Evolutionary conservation across 225 moss, liverwort and hornwort species (phyloP), one percentile per base, ranked within the genome.

Genomic region (Physcomitrium patens): DNA sequence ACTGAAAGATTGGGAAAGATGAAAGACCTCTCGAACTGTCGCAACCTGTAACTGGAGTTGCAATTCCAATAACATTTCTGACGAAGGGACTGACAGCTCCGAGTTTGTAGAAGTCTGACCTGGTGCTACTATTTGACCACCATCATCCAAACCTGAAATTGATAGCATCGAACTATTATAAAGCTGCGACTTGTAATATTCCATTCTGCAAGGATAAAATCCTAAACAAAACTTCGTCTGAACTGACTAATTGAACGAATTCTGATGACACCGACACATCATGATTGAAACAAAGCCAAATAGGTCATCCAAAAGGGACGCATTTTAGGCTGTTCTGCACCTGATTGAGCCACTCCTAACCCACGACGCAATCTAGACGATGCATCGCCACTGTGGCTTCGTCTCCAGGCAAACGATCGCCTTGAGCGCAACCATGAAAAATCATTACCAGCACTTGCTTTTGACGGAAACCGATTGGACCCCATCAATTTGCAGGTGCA

Each of bases 11-110:
- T 55, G 54, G 20, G 22, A 52, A 47, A 64, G 2, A 24, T 13
- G 12, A 65, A 81, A 8, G 73, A 87, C 84, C 87, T 87, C 87
- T 78, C 84, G 87, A 64, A 70, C 79, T 60, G 87, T 87, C 63
- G 87, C 87, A 71, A 87, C 76, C 51, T 84, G 81, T 80, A 87
- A 76, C 71, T 87, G 84, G 23, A 87, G 81, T 53, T 87, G 87
- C 45, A 84, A 46, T 61, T 84, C 81, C n/a, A 87, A 67, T 20
- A 87, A 70, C 87, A 87, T 87, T 74, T 87, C 81, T 63, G 73
- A 69, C 27, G 80, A 76, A 56, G 78, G 78, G 14, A 76, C 47
- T 42, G 77, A 60, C 66, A 79, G 14, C 57, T 87, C 84, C 57
- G 79, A 70, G 50, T 78, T 78, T 1, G 73, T 43, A 58, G 81